Evolutionary conservation across 176 grass and related monocot species (phyloP).

Genomic region (Avena eriantha): DNA sequence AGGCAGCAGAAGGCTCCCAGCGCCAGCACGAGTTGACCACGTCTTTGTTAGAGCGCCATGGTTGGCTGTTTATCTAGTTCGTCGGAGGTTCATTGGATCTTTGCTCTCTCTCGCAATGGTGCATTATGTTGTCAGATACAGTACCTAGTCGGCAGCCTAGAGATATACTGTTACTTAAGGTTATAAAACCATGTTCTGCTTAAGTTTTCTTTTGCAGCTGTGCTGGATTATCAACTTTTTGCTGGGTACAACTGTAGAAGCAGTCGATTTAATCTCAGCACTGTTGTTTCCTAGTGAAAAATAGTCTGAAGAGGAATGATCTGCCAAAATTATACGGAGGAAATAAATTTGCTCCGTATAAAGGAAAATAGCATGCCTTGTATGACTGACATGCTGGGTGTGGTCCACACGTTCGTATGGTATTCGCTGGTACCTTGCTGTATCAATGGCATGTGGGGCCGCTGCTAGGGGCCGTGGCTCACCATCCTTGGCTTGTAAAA

Average conservation of each 20-base stretch:
- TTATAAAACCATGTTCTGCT: conserved; percentile 37
- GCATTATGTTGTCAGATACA: conserved; percentile 28
- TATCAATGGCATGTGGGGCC: too few species aligned
- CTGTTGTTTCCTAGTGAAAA: conserved; percentile 18
- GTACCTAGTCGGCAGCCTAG: conserved; percentile 36
- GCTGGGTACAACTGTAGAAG: conserved; percentile 19
- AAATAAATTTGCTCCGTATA: too few species aligned
- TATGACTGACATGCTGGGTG: too few species aligned
- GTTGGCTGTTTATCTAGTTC: conserved; percentile 27
- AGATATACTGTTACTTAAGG: conserved; percentile 24
- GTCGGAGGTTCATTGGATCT: not conserved
- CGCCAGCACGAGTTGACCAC: conserved; percentile 38
- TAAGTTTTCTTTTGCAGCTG: not conserved
- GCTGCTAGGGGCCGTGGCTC: too few species aligned
- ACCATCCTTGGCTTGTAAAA: too few species aligned
- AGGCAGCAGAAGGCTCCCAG: conserved; percentile 61
- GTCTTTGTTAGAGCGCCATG: not conserved
- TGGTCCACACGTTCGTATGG: too few species aligned
- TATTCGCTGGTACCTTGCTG: too few species aligned
- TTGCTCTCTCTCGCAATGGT: not conserved
- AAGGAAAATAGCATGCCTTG: too few species aligned
- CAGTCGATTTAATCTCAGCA: conserved; percentile 17
- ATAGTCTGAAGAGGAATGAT: not conserved
- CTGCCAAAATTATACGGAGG: not conserved
- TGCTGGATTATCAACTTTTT: conserved; percentile 28